Evolutionary conservation across 2,329 filamentous ascomycete genomes (phyloP).

Genomic region (Plenodomus biglobosus): DNA sequence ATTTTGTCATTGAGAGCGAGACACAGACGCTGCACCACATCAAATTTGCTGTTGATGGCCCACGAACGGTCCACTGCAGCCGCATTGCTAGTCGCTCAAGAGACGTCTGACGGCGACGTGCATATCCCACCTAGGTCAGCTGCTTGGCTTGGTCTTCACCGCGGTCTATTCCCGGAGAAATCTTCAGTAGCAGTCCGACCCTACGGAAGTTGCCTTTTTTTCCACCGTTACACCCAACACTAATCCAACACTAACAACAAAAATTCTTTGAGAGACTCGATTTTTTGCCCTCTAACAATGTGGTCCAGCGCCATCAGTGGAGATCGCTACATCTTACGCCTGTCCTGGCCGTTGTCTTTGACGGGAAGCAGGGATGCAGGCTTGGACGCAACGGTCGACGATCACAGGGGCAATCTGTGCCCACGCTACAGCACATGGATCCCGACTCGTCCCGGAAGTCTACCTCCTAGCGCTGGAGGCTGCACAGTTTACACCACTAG

Average conservation of each 20-base stretch:
- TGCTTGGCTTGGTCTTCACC: slow-evolving; percentile 10
- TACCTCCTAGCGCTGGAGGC: slow-evolving; percentile 15
- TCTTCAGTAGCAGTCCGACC: neutral
- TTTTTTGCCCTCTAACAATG: slow-evolving; percentile 4
- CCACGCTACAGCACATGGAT: slow-evolving; percentile 34
- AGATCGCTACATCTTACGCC: slow-evolving; percentile 7
- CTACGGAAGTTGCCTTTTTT: neutral
- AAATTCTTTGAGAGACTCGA: neutral
- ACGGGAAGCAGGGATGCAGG: slow-evolving; percentile 37
- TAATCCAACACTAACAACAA: neutral
- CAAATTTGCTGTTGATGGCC: slow-evolving; percentile 20
- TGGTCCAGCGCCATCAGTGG: neutral
- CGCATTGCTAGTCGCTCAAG: slow-evolving; percentile 19
- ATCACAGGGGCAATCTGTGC: slow-evolving; percentile 35
- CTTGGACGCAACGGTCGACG: slow-evolving; percentile 31
- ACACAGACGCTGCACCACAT: slow-evolving; percentile 16
- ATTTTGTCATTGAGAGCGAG: slow-evolving; percentile 19
- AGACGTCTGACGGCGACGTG: slow-evolving; percentile 31
- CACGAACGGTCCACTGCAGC: slow-evolving; percentile 18
- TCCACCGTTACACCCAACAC: neutral
- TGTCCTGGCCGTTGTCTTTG: slow-evolving; percentile 21
- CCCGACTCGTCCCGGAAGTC: slow-evolving; percentile 36
- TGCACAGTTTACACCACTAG: slow-evolving; percentile 19
- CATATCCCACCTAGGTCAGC: slow-evolving; percentile 33
- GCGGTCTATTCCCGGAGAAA: neutral